phyloP scores from a whole-genome alignment of 2,329 filamentous ascomycete species.

The Aureobasidium musti region DNA sequence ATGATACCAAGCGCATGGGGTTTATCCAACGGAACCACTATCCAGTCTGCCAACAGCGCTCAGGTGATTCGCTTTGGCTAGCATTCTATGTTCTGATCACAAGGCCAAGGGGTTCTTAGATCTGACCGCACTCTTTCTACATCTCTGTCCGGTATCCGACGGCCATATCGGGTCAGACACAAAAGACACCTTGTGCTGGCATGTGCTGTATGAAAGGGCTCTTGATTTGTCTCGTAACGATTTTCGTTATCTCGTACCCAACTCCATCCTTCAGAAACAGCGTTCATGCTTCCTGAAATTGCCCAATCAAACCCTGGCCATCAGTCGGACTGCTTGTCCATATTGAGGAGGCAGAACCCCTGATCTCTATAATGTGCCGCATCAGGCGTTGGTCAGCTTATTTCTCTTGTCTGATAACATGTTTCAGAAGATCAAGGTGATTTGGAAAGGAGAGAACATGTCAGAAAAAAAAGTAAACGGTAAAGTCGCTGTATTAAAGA shows the following conservation, averaged over 20 bases:
- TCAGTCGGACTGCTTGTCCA: background rate
- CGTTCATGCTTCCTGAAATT: background rate
- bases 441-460: background rate
- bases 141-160: background rate
- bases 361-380: background rate
- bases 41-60: background rate
- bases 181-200: background rate
- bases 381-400: background rate
- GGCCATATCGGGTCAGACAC: background rate
- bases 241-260: background rate
- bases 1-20: slow-evolving; percentile 3
- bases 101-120: too few relatives aligned
- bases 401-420: background rate
- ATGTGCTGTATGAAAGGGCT: background rate
- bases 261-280: background rate
- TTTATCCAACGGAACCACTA: background rate
- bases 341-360: background rate
- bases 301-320: slow-evolving; percentile 3
- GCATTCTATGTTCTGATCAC: background rate
- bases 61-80: background rate
- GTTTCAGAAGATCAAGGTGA: background rate
- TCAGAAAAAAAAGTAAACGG: slow-evolving; percentile 23
- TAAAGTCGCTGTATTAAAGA: slow-evolving; percentile 30
- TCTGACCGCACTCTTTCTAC: background rate
- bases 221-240: background rate